Conservation (phyloP, 306 rosid genomes). For the Astragalus membranaceus region DNA sequence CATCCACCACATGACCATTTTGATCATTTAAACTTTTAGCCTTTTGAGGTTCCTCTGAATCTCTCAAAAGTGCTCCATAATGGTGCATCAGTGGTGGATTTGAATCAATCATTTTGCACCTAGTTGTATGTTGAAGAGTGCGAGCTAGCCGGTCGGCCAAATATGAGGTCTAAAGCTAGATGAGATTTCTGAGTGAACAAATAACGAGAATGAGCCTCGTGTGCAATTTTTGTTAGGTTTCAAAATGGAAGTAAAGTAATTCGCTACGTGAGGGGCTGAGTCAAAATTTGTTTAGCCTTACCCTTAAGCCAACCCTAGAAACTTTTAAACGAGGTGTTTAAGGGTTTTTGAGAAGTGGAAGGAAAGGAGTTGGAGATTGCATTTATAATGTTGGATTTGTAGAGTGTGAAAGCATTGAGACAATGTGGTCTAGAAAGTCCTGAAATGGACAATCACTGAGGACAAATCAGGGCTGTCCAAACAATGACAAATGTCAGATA, state of each 20-base stretch:
- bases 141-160: not conserved
- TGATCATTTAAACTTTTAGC: constrained; percentile 6
- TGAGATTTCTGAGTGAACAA: too few relatives aligned
- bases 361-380: constrained; percentile 7
- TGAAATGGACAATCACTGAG: constrained; percentile 30
- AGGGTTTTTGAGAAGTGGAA: not conserved
- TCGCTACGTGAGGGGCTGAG: too few relatives aligned
- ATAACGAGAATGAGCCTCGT: too few relatives aligned
- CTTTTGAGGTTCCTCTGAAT: constrained; percentile 18
- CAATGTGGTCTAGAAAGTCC: constrained; percentile 9
- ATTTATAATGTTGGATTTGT: constrained; percentile 35
- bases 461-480: constrained; percentile 43
- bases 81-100: constrained; percentile 67
- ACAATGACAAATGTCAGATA: constrained; percentile 59
- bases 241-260: not conserved
- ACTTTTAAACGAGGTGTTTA: not conserved
- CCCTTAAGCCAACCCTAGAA: too few relatives aligned
- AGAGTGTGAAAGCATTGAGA: not conserved
- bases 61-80: constrained; percentile 42
- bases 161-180: not conserved
- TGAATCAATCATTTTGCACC: constrained; percentile 39
- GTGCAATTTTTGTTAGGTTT: too few relatives aligned
- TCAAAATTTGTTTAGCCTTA: too few relatives aligned
- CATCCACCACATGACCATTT: constrained; percentile 29
- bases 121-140: not conserved